Evolutionary conservation across 1,284 basidiomycete species (phyloP), one percentile per base, ranked within the genome.

Genomic region (Irpex sp.): DNA sequence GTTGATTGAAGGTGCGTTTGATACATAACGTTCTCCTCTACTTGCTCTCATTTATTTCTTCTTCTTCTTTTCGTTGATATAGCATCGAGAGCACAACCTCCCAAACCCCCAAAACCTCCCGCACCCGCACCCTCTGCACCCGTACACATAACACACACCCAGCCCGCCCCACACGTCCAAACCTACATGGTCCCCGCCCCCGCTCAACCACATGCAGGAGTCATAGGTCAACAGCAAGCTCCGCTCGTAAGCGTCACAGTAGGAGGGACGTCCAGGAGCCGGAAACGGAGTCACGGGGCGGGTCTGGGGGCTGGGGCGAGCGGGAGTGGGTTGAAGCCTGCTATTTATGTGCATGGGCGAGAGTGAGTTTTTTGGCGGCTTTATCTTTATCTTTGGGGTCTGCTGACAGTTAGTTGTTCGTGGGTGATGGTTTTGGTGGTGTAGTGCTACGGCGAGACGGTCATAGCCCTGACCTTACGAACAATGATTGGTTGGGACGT

Each of bases 1-100:
- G 71, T 71, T 88, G 53, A 71, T 88, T 57, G 85, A 88, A 79
- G 83, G 89, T 90, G 58, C 60, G 77, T 64, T 28, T 21, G 39
- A n/a, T n/a, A n/a, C n/a, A 45, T 28, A 5, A 28, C 28, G 5
- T 51, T 16, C 28, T 33, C 14, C n/a, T 53, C 1, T 18, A 47
- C 55, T 42, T 19, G 5, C n/a, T n/a, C 55, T 42, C 19, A 14
- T 28, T 23, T 19, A 16, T 19, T 18, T 21, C 53, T 14, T 35
- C n/a, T 19, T 39, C 19, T 23, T 14, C n/a, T 35, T 12, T 66
- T 12, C 49, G 57, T 28, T 37, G 23, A 53, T 60, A 18, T 52
- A 73, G 71, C 71, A 62, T 69, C 72, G 58, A 69, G 67, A 61
- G 69, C 64, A 18, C 68, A 68, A 52, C 62, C 66, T 18, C 54